Evolutionary conservation across 305 asterid genomes (phyloP), one percentile per base, ranked within the genome.

Genomic region (Fraxinus velutina): DNA sequence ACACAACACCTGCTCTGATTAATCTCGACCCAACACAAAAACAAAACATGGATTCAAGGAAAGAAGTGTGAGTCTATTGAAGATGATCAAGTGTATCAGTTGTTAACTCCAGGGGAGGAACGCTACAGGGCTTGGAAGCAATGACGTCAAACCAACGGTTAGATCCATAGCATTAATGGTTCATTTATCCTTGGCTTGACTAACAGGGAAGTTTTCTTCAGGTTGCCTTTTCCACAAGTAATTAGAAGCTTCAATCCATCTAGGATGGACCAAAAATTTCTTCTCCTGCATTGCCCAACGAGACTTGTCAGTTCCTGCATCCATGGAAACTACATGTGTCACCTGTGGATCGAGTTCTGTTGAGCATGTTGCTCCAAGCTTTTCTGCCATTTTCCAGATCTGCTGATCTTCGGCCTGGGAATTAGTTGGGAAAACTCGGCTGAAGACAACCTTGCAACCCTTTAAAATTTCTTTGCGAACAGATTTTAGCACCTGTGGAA

Each of bases 211-310:
- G 33, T 89, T 86, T 32, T 91, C 92, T 88, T 94, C 98, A 0
- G 96, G 89, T 80, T 90, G 94, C 89, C 77, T 93, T 81, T 76
- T 78, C 97, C 97, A 94, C 78, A 89, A 70, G 86, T 87, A 92
- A 70, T 86, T 88, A 68, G 95, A 89, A 76, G 97, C 94, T 82
- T 92, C 97, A 44, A 92, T 83, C 97, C 97, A 92, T 55, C 84
- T 79, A 0, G 97, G 96, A 81, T 85, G 88, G 33, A 91, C 95
- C 80, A 91, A 82, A 85, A 84, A 88, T 42, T 88, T 92, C 57
- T 88, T 82, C 80, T 91, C 85, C 33, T n/a, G 82, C 71, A 83
- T 27, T 0, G 94, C 96, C 92, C 90, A 86, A 8, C 84, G 92
- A 2, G 97, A 90, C 84, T 91, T 91, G 19, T 91, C 90, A 2